phyloP scores from a whole-genome alignment of 2,329 filamentous ascomycete genomes.

The Xylariaceae sp. region DNA sequence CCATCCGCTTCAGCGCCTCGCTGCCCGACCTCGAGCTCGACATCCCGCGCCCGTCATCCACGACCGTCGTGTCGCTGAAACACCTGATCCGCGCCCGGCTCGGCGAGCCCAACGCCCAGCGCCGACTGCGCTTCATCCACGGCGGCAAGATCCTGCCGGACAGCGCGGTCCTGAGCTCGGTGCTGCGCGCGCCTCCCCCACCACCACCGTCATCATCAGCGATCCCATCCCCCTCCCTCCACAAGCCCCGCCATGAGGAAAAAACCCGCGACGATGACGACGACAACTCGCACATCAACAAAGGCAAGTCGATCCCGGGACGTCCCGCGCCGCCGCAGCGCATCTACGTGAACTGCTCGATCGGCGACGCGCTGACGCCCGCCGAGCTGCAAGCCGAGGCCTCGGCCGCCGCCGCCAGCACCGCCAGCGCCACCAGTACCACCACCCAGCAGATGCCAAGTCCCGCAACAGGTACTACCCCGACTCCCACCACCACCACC shows the following conservation, averaged over 20 bases:
- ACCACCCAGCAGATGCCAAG: too few species aligned
- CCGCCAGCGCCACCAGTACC: slow-evolving; percentile 2
- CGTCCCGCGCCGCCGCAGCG: slow-evolving; percentile 51
- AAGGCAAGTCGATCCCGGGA: slow-evolving; percentile 69
- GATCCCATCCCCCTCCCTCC: not conserved
- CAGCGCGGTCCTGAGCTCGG: slow-evolving; percentile 65
- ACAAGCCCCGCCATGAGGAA: too few species aligned
- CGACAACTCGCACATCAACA: slow-evolving; percentile 52
- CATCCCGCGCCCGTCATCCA: slow-evolving; percentile 67
- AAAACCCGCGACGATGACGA: slow-evolving; percentile 33
- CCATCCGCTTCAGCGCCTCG: slow-evolving; percentile 86
- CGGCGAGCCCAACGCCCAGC: slow-evolving; percentile 60
- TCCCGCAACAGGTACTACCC: too few species aligned
- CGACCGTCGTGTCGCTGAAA: slow-evolving; percentile 78
- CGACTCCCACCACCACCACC: too few species aligned
- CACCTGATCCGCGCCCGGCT: slow-evolving; percentile 77
- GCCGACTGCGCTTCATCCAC: slow-evolving; percentile 85
- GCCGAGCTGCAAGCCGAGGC: slow-evolving; percentile 72
- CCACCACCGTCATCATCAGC: slow-evolving; percentile 40
- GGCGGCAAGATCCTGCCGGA: slow-evolving; percentile 85
- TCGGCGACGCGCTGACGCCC: slow-evolving; percentile 73
- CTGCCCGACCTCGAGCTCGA: slow-evolving; percentile 82
- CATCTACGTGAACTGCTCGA: slow-evolving; percentile 91
- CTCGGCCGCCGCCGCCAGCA: slow-evolving; percentile 38
- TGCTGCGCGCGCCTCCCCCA: slow-evolving; percentile 65